Evolutionary conservation across 2,329 filamentous ascomycete species (phyloP).

Genomic region (Alternaria dauci): DNA sequence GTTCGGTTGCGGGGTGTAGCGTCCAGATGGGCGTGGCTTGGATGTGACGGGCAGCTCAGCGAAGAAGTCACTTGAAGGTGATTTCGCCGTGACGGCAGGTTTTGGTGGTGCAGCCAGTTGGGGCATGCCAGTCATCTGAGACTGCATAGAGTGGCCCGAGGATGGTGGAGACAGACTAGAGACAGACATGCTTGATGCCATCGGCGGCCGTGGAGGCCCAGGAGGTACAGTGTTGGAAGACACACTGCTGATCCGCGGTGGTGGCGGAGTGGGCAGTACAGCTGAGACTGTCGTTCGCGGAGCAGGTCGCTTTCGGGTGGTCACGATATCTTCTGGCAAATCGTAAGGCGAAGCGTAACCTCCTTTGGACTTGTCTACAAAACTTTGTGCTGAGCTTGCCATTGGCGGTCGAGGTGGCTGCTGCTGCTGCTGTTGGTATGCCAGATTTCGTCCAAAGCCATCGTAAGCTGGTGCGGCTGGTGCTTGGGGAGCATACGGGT

Average conservation of each 20-base stretch:
- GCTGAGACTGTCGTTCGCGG: conserved; percentile 40
- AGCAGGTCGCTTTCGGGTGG: conserved; percentile 67
- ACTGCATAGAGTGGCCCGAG: conserved; percentile 49
- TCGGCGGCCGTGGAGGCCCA: conserved; percentile 30
- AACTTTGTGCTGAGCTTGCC: conserved; percentile 72
- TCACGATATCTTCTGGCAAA: conserved; percentile 86
- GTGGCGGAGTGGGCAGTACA: conserved; percentile 57
- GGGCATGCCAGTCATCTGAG: conserved; percentile 42
- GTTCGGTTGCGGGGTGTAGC: conserved; percentile 50
- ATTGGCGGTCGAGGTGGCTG: conserved; percentile 58
- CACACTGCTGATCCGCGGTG: conserved; percentile 70
- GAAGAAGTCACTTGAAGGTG: conserved; percentile 55
- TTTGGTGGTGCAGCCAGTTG: conserved; percentile 34
- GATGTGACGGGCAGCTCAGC: conserved; percentile 57
- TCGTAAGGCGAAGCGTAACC: conserved; percentile 96
- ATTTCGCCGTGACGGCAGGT: conserved; percentile 38
- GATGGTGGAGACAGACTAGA: conserved; percentile 52
- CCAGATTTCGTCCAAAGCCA: conserved; percentile 40
- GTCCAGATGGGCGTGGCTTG: conserved; percentile 52
- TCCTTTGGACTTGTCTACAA: conserved; percentile 87
- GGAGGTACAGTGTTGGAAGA: conserved; percentile 29
- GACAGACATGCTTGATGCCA: conserved; percentile 44
- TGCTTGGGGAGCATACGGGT: conserved; percentile 61
- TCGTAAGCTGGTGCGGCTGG: conserved; percentile 43
- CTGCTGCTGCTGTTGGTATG: conserved; percentile 39